Base-by-base conservation (phyloP, 306 rosid species). In the Aeschynomene evenia region DNA sequence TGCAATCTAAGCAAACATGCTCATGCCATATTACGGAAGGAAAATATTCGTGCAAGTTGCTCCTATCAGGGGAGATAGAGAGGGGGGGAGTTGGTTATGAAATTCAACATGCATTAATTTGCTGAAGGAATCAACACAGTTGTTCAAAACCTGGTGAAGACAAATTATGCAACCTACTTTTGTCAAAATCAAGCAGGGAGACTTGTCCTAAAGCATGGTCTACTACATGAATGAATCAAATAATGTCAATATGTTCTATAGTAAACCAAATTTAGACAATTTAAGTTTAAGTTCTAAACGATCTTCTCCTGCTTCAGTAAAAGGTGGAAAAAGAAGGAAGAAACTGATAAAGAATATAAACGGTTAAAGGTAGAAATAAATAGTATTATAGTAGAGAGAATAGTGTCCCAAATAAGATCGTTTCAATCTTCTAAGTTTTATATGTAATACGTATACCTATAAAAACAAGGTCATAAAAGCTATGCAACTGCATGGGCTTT, bases 1-100 rank as follows among this genome's bases (percentile, higher is more conserved):
- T 62, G 71, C 63, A 68, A 49, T 56, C 9, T 43, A 12, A 36
- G 57, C 22, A 76, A 51, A 53, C 33, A 70, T 59, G 26, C 12
- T 21, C 16, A 15, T 43, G 50, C 53, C 15, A 71, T 15, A 24
- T 40, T 31, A 22, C 31, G 20, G 59, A 40, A 52, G 23, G 60
- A 53, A 59, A 45, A 54, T 46, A 31, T 71, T n/a, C 45, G 46
- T 54, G 24, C 18, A 67, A 61, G 49, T 59, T 50, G 31, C 58
- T 34, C 24, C 15, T 42, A 52, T 49, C 16, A 8, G 50, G 34
- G 20, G 51, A 18, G 40, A 66, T 50, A 21, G 37, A 33, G 37
- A 33, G 37, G 8, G 36, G 37, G 37, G 8, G 0, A 2, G 37
- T 8, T 8, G 37, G 10, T 40, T 34, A 23, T 33, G 19, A 57